Percentiles rank a stretch among this genome's conserved stretches.
Conservation (phyloP, 805 yeast species). For the Suhomyces faveliae region DNA sequence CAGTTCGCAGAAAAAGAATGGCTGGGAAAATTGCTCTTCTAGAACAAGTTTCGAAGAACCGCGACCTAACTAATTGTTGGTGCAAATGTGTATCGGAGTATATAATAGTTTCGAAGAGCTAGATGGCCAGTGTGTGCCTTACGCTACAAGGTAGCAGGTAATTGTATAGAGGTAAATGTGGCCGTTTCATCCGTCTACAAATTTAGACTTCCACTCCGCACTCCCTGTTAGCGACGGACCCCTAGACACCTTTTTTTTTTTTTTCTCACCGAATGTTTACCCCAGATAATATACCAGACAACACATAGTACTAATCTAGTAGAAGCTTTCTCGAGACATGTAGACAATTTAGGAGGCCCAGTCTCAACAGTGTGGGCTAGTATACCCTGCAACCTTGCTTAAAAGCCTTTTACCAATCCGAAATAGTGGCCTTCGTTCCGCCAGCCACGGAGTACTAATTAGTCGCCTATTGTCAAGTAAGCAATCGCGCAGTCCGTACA, state of each 20-base stretch:
- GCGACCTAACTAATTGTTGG: background rate
- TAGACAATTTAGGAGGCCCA: background rate
- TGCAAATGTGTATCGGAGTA: background rate
- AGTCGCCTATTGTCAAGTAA: background rate
- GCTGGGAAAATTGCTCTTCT: background rate
- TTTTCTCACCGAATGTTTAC: background rate
- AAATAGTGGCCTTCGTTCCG: too few relatives aligned
- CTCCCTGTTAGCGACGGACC: background rate
- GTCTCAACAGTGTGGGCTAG: too few relatives aligned
- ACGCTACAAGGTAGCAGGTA: background rate
- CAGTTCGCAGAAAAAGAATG: background rate
- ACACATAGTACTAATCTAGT: background rate
- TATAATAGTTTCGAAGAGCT: background rate
- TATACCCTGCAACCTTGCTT: background rate
- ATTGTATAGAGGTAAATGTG: background rate
- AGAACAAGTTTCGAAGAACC: background rate
- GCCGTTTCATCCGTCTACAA: background rate
- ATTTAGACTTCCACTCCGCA: background rate
- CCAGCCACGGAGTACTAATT: background rate
- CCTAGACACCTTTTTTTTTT: background rate
- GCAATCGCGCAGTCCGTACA: background rate
- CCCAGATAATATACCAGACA: background rate
- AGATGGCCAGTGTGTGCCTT: background rate
- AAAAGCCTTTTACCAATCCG: too few relatives aligned
- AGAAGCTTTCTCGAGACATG: background rate